Percentiles rank a stretch among this genome's conserved stretches.
Evolutionary conservation across 495 filamentous ascomycete genomes (phyloP).

Genomic region (Penicillium pancosmium): DNA sequence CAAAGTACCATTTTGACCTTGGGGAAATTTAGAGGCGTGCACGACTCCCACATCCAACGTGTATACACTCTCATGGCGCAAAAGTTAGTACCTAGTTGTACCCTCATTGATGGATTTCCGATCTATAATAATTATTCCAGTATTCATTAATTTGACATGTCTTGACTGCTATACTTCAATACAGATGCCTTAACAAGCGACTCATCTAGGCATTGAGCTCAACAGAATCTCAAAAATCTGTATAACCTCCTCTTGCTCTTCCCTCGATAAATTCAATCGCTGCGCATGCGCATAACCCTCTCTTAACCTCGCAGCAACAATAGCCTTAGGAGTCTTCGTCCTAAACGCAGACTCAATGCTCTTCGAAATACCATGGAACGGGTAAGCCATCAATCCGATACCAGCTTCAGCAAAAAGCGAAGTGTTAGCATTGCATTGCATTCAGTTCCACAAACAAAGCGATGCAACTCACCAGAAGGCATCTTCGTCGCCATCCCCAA

Average conservation of each 20-base stretch:
- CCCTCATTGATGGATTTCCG: no score
- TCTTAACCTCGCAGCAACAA: slow-evolving; percentile 23
- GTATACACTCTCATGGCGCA: no score
- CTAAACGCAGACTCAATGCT: slow-evolving; percentile 31
- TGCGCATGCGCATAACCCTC: slow-evolving; percentile 25
- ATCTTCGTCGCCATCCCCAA: slow-evolving; percentile 72
- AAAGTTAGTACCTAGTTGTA: no score
- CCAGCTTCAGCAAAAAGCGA: slow-evolving; percentile 17
- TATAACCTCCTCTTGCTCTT: slow-evolving; percentile 17
- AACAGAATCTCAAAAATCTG: slow-evolving; percentile 22
- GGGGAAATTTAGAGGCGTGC: no score
- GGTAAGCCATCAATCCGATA: slow-evolving; percentile 32
- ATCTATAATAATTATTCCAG: no score
- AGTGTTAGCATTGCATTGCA: neutral
- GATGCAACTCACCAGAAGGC: slow-evolving; percentile 24
- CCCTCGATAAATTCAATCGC: slow-evolving; percentile 18
- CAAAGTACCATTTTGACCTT: no score
- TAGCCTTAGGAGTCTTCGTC: slow-evolving; percentile 29
- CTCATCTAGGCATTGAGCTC: slow-evolving; percentile 13
- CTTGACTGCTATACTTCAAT: no score
- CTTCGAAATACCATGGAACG: slow-evolving; percentile 32
- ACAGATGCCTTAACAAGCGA: neutral
- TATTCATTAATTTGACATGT: no score
- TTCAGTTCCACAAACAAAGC: neutral
- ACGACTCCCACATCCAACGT: no score